Base-by-base conservation (phyloP, 2,329 filamentous ascomycete species). In the Sclerotinia glacialis region DNA sequence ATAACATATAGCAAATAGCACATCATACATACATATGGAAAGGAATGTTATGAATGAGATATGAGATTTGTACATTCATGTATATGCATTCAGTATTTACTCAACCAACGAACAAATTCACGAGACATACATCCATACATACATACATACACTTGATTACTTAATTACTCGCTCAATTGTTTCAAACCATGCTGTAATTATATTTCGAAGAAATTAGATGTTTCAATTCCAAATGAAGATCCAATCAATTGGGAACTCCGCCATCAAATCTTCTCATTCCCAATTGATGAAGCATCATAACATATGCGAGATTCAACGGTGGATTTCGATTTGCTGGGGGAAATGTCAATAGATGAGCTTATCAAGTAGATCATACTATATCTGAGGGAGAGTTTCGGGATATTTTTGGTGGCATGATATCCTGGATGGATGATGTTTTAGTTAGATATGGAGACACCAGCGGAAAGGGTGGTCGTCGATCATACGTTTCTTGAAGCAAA, bases 191-290 rank as follows among this genome's bases (percentile, higher is more conserved):
- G 40, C 26, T 50, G 37, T 5, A 12, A 40, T 26, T 23, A 28
- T 23, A 42, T 60, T 47, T 60, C 18, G 40, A 5, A 49, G 52
- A 64, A 47, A 64, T 64, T 28, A 23, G 21, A 58, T 65, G 62
- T 65, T 58, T 65, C 52, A 65, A 65, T 56, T 6, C 9, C 26
- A 47, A 65, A 65, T 58, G 40, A 47, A 64, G 21, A 58, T 44
- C 23, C 55, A 58, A 58, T 58, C 55, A 31, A 16, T 23, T n/a
- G n/a, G n/a, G 31, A 31, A 16, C 52, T 55, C 31, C 18, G 12
- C 23, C 34, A n/a, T 23, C 31, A 8, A n/a, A 16, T 16, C 11
- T 12, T 23, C 52, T 37, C 31, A 37, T 37, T 16, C 52, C 21
- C 31, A 37, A 34, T 31, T n/a, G 52, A 34, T 14, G 52, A 37